Base-by-base conservation (phyloP, 2,329 filamentous ascomycete genomes). In the Trichoderma aggressivum region DNA sequence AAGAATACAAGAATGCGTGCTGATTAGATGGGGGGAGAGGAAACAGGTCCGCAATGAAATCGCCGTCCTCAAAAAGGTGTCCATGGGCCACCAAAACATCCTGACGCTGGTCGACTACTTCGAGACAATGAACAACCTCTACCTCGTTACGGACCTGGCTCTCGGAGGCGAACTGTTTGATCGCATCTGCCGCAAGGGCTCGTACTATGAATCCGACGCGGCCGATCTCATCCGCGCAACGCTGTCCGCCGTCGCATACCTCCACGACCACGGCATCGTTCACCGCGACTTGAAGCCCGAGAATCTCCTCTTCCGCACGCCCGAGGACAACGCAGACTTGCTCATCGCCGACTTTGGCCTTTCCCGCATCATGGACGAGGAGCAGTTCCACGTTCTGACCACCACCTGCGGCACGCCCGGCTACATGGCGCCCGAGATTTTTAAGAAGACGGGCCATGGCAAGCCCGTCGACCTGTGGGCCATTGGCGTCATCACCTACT, bases 341-440 rank as follows among this genome's bases (percentile, higher is more conserved):
- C 85, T 99, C 71, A 99, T 99, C 80, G 96, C 96, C 73, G 96
- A 99, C 80, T 99, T 99, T 81, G 96, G 96, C 11, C 86, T 99
- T 63, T 96, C 92, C 30, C 90, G 96, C 71, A 98, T 99, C 82
- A 98, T 99, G 95, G 96, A 99, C 79, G 96, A 98, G 82, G 94
- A 98, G 82, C 93, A 97, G 80, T 98, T 98, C 82, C 96, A 98
- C 80, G 95, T 98, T 34, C 85, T 99, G 73, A 99, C 96, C 12
- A 99, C 96, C 0, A 99, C 96, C 1, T 99, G 96, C 80, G 96
- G 96, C 72, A 99, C 96, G 1, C 96, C 96, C 4, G 96, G 96
- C 62, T 99, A 99, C 83, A 99, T 99, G 96, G 96, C 96, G 2
- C 96, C 96, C 26, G 96, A 99, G 81, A 99, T 99, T 78, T 99